phyloP scores from a whole-genome alignment of 2,329 filamentous ascomycete species.

The Colletotrichum abscissum region DNA sequence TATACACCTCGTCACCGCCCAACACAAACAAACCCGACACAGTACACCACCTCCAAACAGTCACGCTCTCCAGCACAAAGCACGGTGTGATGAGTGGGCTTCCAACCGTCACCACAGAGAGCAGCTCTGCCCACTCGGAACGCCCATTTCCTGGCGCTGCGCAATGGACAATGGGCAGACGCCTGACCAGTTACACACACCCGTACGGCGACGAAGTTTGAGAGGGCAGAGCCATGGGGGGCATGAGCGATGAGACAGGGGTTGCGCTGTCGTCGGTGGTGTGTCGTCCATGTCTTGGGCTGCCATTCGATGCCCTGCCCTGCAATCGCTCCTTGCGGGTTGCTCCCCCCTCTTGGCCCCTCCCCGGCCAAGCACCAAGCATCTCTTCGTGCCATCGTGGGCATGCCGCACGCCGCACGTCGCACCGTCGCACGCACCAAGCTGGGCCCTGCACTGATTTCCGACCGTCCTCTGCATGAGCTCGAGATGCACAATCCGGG shows the following conservation, averaged over 20 bases:
- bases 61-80: background rate
- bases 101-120: background rate
- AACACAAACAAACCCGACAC: background rate
- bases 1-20: background rate
- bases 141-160: background rate
- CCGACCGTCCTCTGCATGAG: conserved; percentile 5
- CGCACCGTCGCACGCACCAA: background rate
- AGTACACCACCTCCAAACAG: background rate
- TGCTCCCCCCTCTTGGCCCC: conserved; percentile 1
- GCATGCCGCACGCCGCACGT: background rate
- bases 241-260: conserved; percentile 25
- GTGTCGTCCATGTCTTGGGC: conserved; percentile 35
- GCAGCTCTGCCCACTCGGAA: conserved; percentile 1
- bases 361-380: conserved; percentile 3
- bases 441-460: conserved; percentile 6
- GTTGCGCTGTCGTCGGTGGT: conserved; percentile 24
- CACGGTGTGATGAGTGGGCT: conserved; percentile 15
- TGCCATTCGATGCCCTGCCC: conserved; percentile 34
- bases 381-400: background rate
- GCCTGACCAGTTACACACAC: conserved; percentile 8
- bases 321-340: conserved; percentile 5
- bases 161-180: conserved; percentile 12
- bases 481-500: conserved; percentile 12
- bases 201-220: conserved; percentile 12
- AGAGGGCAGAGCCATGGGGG: conserved; percentile 4